phyloP scores from a whole-genome alignment of 1,284 basidiomycete species.

The Trichosporon asahii region DNA sequence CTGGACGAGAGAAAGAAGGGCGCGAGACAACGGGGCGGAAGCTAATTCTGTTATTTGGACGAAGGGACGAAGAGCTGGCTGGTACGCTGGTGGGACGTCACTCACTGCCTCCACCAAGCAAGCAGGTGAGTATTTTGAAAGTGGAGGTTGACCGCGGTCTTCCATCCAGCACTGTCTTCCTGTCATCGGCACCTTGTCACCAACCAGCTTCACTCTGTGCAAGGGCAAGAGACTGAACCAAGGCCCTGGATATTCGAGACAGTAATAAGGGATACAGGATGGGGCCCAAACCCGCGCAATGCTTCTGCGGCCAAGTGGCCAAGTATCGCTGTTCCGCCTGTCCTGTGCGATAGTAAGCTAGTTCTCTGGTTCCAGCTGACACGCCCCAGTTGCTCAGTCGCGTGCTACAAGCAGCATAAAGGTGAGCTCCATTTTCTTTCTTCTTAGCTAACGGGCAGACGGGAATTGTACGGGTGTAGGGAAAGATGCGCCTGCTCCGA shows the following conservation, averaged over 20 bases:
- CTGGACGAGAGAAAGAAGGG: neutral
- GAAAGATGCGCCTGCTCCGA: slow-evolving; percentile 12
- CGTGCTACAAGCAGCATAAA: slow-evolving; percentile 50
- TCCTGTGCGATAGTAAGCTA: slow-evolving; percentile 44
- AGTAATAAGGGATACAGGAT: neutral
- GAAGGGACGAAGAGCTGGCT: too few relatives aligned
- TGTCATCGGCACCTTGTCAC: too few relatives aligned
- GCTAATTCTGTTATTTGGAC: neutral
- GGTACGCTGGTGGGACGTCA: slow-evolving; percentile 5
- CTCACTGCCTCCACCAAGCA: neutral
- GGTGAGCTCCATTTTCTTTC: slow-evolving; percentile 25
- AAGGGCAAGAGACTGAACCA: neutral
- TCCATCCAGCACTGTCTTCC: too few relatives aligned
- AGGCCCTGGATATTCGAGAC: neutral
- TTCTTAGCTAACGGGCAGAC: slow-evolving; percentile 13
- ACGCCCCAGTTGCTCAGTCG: slow-evolving; percentile 50
- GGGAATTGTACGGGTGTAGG: slow-evolving; percentile 3
- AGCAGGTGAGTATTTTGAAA: neutral
- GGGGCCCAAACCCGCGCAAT: slow-evolving; percentile 22
- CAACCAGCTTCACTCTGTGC: too few relatives aligned
- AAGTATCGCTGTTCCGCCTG: slow-evolving; percentile 50
- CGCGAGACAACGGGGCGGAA: slow-evolving; percentile 1
- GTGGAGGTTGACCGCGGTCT: too few relatives aligned
- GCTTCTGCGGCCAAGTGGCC: slow-evolving; percentile 37
- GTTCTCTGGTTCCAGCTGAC: neutral